A percentile compares a stretch with the other conserved stretches of the same genome.
Conservation (phyloP, 1,284 basidiomycete species). For the Taiwanofungus camphoratus region DNA sequence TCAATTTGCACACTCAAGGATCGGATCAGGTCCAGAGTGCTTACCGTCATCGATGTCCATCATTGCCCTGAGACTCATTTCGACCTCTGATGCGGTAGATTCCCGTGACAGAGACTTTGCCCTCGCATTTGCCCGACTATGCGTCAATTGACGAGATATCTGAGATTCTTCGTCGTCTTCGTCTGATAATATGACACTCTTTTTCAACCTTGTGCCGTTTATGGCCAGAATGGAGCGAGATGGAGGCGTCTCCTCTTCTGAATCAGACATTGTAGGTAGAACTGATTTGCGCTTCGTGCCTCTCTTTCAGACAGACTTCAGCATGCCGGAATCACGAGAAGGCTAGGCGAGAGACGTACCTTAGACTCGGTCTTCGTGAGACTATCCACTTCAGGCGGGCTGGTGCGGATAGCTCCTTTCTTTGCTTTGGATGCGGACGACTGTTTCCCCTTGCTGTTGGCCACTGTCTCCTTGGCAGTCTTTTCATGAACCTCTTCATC, state of each 20-base stretch:
- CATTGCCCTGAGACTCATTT: constrained; percentile 49
- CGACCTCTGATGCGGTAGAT: constrained; percentile 25
- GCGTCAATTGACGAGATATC: background rate
- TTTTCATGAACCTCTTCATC: constrained; percentile 14
- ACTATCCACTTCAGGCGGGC: background rate
- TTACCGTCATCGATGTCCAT: constrained; percentile 75
- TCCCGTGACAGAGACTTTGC: constrained; percentile 31
- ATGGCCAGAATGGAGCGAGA: constrained; percentile 1
- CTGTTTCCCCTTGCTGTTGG: constrained; percentile 11
- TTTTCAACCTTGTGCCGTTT: constrained; percentile 31
- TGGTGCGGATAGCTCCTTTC: constrained; percentile 13
- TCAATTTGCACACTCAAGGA: background rate
- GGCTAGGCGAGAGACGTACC: constrained; percentile 8
- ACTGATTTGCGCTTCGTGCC: constrained; percentile 53
- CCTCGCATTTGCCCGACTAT: constrained; percentile 18
- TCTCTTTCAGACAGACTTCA: constrained; percentile 31
- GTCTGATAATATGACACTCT: constrained; percentile 49
- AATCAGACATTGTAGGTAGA: constrained; percentile 32
- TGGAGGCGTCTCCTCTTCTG: constrained; percentile 38
- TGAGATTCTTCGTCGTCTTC: constrained; percentile 39
- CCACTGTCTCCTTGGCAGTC: constrained; percentile 19
- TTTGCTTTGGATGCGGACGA: constrained; percentile 9
- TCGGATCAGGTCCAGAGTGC: constrained; percentile 13
- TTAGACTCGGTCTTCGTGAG: constrained; percentile 6
- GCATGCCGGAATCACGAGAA: background rate